These are phyloP conservation scores for Hanseniaspora nectarophila DNA, from an alignment of 805 yeast genomes.

Conservation along the genomic window DNA sequence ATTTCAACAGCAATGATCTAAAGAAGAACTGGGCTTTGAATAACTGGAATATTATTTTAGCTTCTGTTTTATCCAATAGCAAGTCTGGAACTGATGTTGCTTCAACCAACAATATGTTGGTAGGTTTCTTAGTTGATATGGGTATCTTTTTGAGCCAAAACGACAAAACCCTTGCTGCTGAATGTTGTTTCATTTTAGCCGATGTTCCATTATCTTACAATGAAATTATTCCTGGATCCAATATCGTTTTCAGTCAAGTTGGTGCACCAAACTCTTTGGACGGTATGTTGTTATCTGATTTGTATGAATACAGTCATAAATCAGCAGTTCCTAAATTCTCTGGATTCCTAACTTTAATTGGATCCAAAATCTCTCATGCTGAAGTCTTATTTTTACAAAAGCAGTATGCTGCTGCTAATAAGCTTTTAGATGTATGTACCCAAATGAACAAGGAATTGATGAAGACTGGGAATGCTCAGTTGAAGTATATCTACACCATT, in stretches of 20 bases:
- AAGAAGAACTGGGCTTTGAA: constrained; percentile 39
- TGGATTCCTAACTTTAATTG: constrained; percentile 42
- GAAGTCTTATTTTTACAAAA: constrained; percentile 59
- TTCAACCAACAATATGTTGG: constrained; percentile 16
- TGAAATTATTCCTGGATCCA: constrained; percentile 23
- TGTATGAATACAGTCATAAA: constrained; percentile 47
- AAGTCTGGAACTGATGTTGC: constrained; percentile 15
- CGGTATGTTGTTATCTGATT: constrained; percentile 47
- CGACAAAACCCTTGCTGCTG: constrained; percentile 31
- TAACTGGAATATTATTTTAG: constrained; percentile 42
- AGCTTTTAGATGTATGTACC: constrained; percentile 45
- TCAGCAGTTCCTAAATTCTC: constrained; percentile 24
- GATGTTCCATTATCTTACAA: constrained; percentile 34
- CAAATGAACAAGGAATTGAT: constrained; percentile 31
- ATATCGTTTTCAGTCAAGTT: constrained; percentile 32
- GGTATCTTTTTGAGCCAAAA: constrained; percentile 36
- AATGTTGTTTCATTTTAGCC: constrained; percentile 37
- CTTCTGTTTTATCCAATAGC: constrained; percentile 31
- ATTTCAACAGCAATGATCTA: constrained; percentile 31
- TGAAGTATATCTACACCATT: constrained; percentile 28
- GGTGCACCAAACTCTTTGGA: constrained; percentile 34
- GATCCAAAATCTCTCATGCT: constrained; percentile 57
- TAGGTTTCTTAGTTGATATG: constrained; percentile 39
- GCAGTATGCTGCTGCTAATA: constrained; percentile 44
- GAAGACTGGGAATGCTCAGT: constrained; percentile 28